phyloP scores from a whole-genome alignment of 2,329 filamentous ascomycete genomes.

The Fonsecaea pedrosoi region DNA sequence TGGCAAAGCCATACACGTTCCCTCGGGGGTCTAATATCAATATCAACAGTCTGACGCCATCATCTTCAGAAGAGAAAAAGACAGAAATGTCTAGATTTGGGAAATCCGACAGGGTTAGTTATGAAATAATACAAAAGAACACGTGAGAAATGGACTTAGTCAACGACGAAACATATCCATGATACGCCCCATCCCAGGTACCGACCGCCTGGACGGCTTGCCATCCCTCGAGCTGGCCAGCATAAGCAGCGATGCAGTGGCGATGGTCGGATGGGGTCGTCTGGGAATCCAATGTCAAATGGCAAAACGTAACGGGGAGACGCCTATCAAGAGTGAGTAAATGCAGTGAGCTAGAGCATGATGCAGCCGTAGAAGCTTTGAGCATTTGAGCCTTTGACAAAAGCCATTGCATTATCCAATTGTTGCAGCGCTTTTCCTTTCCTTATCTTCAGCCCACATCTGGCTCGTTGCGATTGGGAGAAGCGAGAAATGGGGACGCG shows the following conservation, averaged over 20 bases:
- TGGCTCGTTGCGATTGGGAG: conserved; percentile 1
- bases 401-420: conserved; percentile 7
- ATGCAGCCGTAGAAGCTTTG: conserved; percentile 1
- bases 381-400: background rate
- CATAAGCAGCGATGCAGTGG: background rate
- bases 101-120: background rate
- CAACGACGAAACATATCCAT: background rate
- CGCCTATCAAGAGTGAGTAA: background rate
- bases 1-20: background rate
- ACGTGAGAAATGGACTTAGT: background rate
- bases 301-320: conserved; percentile 3
- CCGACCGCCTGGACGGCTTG: background rate
- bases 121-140: background rate
- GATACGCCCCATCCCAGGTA: background rate
- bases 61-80: background rate
- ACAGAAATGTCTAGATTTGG: background rate
- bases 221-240: background rate
- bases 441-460: conserved; percentile 1
- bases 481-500: background rate
- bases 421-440: background rate
- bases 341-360: background rate
- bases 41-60: background rate
- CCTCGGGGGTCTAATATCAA: background rate
- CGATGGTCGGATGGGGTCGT: background rate
- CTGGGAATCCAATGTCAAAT: background rate